These are phyloP conservation scores for Trypanosoma brucei DNA, from an alignment of 208 protist genomes.

Conservation along the genomic window DNA sequence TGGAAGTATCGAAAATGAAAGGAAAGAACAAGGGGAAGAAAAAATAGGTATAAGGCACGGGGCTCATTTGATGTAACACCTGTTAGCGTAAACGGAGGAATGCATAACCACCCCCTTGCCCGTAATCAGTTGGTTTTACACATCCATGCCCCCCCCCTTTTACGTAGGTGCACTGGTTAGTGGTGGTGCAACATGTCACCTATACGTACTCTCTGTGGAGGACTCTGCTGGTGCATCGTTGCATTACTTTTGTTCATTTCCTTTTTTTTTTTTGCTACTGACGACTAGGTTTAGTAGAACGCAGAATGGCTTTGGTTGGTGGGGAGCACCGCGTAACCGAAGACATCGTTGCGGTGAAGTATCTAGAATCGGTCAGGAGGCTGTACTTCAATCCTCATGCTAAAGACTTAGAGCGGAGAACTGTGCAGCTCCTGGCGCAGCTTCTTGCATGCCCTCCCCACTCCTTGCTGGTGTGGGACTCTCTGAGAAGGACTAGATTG, in stretches of 20 bases:
- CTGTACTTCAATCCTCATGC: constrained; percentile 7
- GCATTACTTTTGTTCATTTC: too few relatives aligned
- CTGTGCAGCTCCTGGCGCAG: constrained; percentile 8
- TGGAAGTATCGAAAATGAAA: constrained; percentile 47
- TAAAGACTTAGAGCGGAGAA: constrained; percentile 10
- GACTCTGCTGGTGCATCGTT: too few relatives aligned
- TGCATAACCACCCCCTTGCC: too few relatives aligned
- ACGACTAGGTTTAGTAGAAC: constrained; percentile 7
- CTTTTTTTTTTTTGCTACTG: constrained; percentile 20
- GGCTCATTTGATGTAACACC: constrained; percentile 11
- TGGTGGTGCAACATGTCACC: too few relatives aligned
- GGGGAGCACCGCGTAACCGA: neutral
- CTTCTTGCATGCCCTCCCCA: constrained; percentile 5
- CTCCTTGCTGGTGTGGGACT: constrained; percentile 11
- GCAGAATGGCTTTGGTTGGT: constrained; percentile 4
- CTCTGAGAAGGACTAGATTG: constrained; percentile 6
- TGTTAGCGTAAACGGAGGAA: neutral
- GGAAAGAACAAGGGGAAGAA: constrained; percentile 54
- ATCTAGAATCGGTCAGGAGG: constrained; percentile 2
- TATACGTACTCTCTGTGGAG: too few relatives aligned
- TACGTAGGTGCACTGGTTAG: too few relatives aligned
- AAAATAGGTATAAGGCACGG: constrained; percentile 19
- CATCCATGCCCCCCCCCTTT: too few relatives aligned
- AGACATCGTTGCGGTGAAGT: constrained; percentile 1
- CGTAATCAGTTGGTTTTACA: too few relatives aligned